These are phyloP conservation scores for Brassica carinata DNA, from an alignment of 345 rosid species.

Conservation along the genomic window DNA sequence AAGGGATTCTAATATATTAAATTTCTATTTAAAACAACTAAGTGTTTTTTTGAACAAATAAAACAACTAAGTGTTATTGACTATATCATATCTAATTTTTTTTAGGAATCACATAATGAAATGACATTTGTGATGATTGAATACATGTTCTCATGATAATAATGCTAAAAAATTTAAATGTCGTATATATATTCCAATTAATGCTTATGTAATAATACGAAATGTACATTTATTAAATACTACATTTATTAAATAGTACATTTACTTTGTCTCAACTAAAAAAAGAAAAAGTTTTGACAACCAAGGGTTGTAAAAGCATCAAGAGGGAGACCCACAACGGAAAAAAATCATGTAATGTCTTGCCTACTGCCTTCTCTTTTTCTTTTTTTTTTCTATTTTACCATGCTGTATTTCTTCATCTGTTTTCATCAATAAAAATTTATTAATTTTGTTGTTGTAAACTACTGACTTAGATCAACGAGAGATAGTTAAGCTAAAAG, in stretches of 20 bases:
- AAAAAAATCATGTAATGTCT: neutral
- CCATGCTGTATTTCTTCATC: neutral
- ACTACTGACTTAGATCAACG: neutral
- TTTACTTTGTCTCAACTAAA: constrained; percentile 25
- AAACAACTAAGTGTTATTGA: no score
- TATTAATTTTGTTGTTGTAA: neutral
- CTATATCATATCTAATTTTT: no score
- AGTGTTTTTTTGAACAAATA: no score
- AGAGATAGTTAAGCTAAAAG: neutral
- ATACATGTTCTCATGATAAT: neutral
- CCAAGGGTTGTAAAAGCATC: neutral
- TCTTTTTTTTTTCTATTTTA: neutral
- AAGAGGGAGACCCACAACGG: constrained; percentile 5
- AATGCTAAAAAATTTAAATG: neutral
- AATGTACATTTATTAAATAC: neutral
- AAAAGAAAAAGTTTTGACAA: constrained; percentile 13
- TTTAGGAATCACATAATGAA: neutral
- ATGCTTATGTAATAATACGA: neutral
- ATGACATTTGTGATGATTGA: neutral
- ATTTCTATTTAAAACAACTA: neutral
- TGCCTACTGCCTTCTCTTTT: neutral
- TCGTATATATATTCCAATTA: neutral
- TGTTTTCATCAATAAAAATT: neutral
- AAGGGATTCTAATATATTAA: neutral
- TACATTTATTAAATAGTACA: neutral